Evolutionary conservation across 352 stramenopile species (phyloP).

Genomic region (Globisporangium acanthophoron): DNA sequence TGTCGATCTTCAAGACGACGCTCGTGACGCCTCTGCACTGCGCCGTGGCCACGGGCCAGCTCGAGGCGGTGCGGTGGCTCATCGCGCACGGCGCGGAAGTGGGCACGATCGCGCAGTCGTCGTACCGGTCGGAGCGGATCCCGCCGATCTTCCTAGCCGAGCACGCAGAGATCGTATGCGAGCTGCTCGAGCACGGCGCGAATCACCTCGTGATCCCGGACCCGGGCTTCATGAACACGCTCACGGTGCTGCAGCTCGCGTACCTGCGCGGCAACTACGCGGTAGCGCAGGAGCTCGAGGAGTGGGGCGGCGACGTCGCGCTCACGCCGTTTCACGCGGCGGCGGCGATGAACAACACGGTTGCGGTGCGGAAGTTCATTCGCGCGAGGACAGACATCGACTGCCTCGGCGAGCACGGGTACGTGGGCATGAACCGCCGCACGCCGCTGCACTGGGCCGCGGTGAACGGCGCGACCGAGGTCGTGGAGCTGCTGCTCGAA

Average conservation of each 20-base stretch:
- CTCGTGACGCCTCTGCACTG: conserved; percentile 78
- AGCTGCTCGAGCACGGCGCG: conserved; percentile 58
- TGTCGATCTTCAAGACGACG: conserved; percentile 80
- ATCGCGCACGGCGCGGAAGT: conserved; percentile 51
- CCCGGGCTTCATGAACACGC: conserved; percentile 76
- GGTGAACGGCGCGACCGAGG: conserved; percentile 51
- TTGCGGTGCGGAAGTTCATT: conserved; percentile 55
- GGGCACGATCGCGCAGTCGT: conserved; percentile 44
- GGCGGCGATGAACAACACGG: conserved; percentile 51
- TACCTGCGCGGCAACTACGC: conserved; percentile 77
- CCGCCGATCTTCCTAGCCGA: conserved; percentile 76
- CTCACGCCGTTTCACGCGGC: conserved; percentile 75
- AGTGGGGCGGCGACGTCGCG: conserved; percentile 74
- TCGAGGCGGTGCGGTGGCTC: conserved; percentile 70
- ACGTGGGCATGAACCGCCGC: conserved; percentile 68
- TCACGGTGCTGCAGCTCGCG: conserved; percentile 70
- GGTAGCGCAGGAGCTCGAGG: conserved; percentile 68
- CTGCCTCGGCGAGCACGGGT: conserved; percentile 77
- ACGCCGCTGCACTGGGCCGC: conserved; percentile 79
- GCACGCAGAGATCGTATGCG: conserved; percentile 51
- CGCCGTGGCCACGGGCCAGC: conserved; percentile 59
- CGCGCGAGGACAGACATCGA: conserved; percentile 50
- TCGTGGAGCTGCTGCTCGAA: conserved; percentile 61
- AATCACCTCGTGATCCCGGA: conserved; percentile 64
- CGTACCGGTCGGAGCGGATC: conserved; percentile 65